phyloP scores from a whole-genome alignment of 257 asterid genomes.

The Echium plantagineum region DNA sequence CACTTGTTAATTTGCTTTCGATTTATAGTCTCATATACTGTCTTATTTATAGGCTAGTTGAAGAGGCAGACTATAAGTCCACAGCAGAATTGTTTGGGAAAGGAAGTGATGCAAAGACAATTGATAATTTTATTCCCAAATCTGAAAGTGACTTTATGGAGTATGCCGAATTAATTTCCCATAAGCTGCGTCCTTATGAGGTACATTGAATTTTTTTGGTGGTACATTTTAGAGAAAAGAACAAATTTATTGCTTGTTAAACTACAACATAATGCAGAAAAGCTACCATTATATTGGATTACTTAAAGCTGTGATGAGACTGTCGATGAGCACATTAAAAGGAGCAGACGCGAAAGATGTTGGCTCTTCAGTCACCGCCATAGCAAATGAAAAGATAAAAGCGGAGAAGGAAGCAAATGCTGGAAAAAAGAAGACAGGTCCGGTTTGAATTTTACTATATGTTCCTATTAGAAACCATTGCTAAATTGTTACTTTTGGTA shows the following conservation, averaged over 20 bases:
- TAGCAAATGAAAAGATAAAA: conserved; percentile 92
- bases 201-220: conserved; percentile 25
- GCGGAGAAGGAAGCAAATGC: conserved; percentile 91
- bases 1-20: background rate
- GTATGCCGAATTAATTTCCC: conserved; percentile 76
- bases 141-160: conserved; percentile 69
- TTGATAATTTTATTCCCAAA: conserved; percentile 88
- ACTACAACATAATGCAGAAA: conserved; percentile 39
- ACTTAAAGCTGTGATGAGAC: conserved; percentile 81
- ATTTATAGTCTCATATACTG: background rate
- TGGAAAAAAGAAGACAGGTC: conserved; percentile 69
- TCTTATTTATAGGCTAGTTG: conserved; percentile 56
- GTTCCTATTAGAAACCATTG: background rate
- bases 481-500: conserved; percentile 1
- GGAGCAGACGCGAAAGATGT: conserved; percentile 92
- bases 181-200: conserved; percentile 75
- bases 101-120: conserved; percentile 55
- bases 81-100: conserved; percentile 74
- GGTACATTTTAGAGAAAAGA: no score
- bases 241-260: background rate
- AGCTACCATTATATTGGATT: conserved; percentile 81
- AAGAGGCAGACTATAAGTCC: conserved; percentile 90
- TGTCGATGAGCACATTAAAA: conserved; percentile 66
- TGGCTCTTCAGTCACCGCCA: conserved; percentile 83
- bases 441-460: background rate